These are phyloP conservation scores for Prosopis cineraria DNA, from an alignment of 306 rosid species.

Conservation along the genomic window DNA sequence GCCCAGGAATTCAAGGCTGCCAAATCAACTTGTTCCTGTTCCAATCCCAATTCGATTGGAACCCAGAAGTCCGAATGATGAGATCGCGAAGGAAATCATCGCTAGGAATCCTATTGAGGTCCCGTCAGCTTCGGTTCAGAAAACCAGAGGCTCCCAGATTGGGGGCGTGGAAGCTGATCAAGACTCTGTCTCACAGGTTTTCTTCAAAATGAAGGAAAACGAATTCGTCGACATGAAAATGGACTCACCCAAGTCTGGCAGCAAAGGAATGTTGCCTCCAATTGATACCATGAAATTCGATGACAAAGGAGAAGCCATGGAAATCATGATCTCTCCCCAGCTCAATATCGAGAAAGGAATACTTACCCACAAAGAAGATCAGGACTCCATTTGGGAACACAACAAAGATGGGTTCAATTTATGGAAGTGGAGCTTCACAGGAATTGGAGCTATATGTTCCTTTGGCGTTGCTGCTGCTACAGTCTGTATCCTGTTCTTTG, in stretches of 20 bases:
- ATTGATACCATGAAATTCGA: conserved; percentile 50
- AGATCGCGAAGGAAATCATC: conserved; percentile 27
- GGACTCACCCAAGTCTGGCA: conserved; percentile 69
- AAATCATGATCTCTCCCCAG: conserved; percentile 52
- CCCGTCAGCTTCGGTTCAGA: conserved; percentile 15
- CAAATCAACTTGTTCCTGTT: conserved; percentile 41
- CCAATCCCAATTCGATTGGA: conserved; percentile 61
- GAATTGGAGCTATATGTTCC: conserved; percentile 87
- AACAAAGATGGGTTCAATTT: conserved; percentile 45
- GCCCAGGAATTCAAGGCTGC: conserved; percentile 33
- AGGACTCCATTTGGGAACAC: conserved; percentile 37
- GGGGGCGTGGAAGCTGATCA: conserved; percentile 46
- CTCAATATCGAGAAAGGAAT: conserved; percentile 41
- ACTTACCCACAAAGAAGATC: conserved; percentile 25
- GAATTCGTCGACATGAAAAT: conserved; percentile 89
- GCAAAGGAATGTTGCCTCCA: conserved; percentile 44
- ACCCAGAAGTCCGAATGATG: conserved; percentile 37
- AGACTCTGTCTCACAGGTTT: conserved; percentile 60
- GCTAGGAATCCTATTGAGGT: conserved; percentile 7
- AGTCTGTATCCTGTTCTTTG: conserved; percentile 62
- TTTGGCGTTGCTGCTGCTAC: conserved; percentile 89
- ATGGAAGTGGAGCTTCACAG: conserved; percentile 71
- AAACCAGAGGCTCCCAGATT: neutral
- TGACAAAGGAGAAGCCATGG: conserved; percentile 46
- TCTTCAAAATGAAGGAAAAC: conserved; percentile 68